These are phyloP conservation scores for Fusarium virguliforme DNA, from an alignment of 2,329 filamentous ascomycete genomes.

Conservation along the genomic window DNA sequence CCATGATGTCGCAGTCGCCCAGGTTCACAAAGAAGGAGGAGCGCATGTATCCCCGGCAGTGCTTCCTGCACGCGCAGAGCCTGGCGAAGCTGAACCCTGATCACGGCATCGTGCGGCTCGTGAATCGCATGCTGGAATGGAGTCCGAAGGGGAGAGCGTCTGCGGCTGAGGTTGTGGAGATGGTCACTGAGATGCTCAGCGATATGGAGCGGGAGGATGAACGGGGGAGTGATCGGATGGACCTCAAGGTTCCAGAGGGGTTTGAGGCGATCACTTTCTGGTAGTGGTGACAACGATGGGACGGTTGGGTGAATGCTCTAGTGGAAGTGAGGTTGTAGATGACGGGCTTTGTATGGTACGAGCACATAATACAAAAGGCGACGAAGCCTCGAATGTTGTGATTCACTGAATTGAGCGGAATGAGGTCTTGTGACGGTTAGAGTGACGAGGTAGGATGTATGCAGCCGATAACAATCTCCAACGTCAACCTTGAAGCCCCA, in stretches of 20 bases:
- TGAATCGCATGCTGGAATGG: conserved; percentile 45
- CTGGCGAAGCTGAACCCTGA: conserved; percentile 48
- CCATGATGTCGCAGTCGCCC: conserved; percentile 54
- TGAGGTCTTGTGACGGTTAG: background rate
- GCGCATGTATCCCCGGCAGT: conserved; percentile 47
- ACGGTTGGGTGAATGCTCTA: background rate
- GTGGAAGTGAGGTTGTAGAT: background rate
- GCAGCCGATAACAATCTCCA: conserved; percentile 2
- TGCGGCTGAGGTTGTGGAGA: conserved; percentile 42
- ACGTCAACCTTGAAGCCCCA: background rate
- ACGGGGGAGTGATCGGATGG: background rate
- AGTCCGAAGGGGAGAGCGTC: conserved; percentile 39
- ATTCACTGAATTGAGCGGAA: background rate
- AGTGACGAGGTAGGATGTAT: background rate
- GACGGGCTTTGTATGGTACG: background rate
- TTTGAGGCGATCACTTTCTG: conserved; percentile 52
- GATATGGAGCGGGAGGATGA: background rate
- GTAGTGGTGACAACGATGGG: conserved; percentile 35
- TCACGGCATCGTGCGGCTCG: conserved; percentile 46
- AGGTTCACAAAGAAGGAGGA: conserved; percentile 34
- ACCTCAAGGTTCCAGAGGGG: conserved; percentile 38
- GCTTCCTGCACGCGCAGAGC: conserved; percentile 44
- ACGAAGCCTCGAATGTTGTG: background rate
- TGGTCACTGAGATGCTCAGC: conserved; percentile 27
- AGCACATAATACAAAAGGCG: background rate